Evolutionary conservation across 2,329 filamentous ascomycete species (phyloP), one percentile per base, ranked within the genome.

Genomic region (Sclerotinia borealis): DNA sequence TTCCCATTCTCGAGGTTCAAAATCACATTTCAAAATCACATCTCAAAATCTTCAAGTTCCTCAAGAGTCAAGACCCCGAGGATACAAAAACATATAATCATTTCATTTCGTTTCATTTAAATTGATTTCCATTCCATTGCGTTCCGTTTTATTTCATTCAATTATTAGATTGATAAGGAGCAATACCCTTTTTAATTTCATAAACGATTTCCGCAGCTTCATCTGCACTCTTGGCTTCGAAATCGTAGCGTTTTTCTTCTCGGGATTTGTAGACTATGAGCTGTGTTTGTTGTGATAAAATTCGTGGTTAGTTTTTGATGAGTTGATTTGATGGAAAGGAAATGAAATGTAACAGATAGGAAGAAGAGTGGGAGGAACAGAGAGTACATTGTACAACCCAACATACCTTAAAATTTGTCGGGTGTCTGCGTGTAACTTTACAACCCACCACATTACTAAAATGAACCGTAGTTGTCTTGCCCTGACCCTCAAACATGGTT

Each of bases 181-280:
- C 84, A 60, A 91, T 86, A 36, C 89, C 89, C 76, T 86, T 91
- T 76, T 90, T 90, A 66, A 95, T 84, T 77, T 92, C 90, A 63
- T 79, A 81, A 34, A 93, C 90, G 73, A 95, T 91, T 73, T 91
- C 89, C n/a, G 83, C 80, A 49, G 91, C 90, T 76, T 93, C 90
- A 36, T 86, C 84, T 13, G 82, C 79, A 68, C 80, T 88, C 68
- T 83, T 85, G n/a, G 90, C 86, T 76, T 93, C 91, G 74, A 95
- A 95, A 68, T 95, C 91, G 75, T 95, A 95, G 65, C 90, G 78
- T 77, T 93, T 93, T 66, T 83, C 88, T 77, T 93, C 90, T 1
- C 86, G 85, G 55, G 87, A 85, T 73, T 87, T 88, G 75, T 89
- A 93, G 27, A 93, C 88, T 60, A 92, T 80, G 29, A 88, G 77